Conservation (phyloP, 2,329 filamentous ascomycete genomes). For the Fusarium chuoi region DNA sequence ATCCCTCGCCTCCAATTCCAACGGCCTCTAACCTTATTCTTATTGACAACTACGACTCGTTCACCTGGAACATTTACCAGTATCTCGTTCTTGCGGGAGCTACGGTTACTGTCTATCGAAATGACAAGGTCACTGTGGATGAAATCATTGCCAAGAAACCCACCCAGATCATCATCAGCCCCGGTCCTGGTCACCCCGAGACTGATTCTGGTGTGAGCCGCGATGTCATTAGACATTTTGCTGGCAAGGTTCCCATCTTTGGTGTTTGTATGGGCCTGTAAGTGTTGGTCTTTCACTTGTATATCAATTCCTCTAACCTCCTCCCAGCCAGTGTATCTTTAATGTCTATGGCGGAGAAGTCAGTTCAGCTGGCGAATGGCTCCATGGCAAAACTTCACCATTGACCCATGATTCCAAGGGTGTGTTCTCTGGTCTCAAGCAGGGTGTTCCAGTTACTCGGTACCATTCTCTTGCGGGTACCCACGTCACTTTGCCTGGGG, state of each 20-base stretch:
- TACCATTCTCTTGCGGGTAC: slow-evolving; percentile 98
- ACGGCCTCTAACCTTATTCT: slow-evolving; percentile 91
- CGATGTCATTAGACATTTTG: slow-evolving; percentile 89
- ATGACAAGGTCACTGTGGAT: slow-evolving; percentile 89
- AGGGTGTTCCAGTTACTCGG: slow-evolving; percentile 87
- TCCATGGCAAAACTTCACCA: slow-evolving; percentile 96
- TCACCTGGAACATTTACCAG: slow-evolving; percentile 99
- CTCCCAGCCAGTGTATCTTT: slow-evolving; percentile 88
- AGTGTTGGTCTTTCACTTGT: slow-evolving; percentile 49
- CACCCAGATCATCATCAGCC: slow-evolving; percentile 93
- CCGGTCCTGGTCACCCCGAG: slow-evolving; percentile 90
- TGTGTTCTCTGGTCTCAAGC: slow-evolving; percentile 84
- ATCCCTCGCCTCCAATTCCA: slow-evolving; percentile 75
- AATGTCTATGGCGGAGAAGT: slow-evolving; percentile 93
- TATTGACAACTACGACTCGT: slow-evolving; percentile 99
- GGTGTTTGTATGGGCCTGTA: slow-evolving; percentile 99
- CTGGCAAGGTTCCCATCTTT: slow-evolving; percentile 92
- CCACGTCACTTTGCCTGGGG: slow-evolving; percentile 84
- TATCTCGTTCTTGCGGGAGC: slow-evolving; percentile 97
- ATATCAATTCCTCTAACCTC: not conserved
- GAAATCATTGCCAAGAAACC: slow-evolving; percentile 85
- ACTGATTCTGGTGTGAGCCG: slow-evolving; percentile 94
- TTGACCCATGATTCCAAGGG: slow-evolving; percentile 90
- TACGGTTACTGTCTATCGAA: slow-evolving; percentile 87
- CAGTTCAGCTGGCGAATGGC: slow-evolving; percentile 91